Evolutionary conservation across 2,329 filamentous ascomycete genomes (phyloP).

Genomic region (Trichocomaceae sp.): DNA sequence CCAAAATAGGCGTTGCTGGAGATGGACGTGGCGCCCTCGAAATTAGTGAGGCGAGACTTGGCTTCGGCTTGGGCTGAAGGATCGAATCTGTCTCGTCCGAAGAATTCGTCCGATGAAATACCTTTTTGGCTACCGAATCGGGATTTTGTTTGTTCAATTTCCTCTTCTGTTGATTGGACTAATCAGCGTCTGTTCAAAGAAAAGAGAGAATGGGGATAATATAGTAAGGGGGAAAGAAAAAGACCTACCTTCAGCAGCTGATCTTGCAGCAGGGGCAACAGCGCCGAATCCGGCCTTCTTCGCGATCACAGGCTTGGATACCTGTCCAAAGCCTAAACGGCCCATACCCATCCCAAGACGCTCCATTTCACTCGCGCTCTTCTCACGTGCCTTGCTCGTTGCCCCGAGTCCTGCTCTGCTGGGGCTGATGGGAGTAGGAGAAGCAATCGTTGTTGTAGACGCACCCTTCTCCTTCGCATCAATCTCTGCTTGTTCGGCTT

Average conservation of each 20-base stretch:
- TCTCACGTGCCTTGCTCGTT: conserved; percentile 45
- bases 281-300: conserved; percentile 87
- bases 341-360: conserved; percentile 82
- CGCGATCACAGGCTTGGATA: conserved; percentile 59
- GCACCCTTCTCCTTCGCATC: conserved; percentile 39
- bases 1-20: conserved; percentile 98
- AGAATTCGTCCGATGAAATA: conserved; percentile 97
- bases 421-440: conserved; percentile 70
- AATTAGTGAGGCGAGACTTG: conserved; percentile 78
- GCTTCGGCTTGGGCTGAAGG: conserved; percentile 74
- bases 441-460: conserved; percentile 58
- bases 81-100: conserved; percentile 83
- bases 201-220: background rate
- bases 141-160: conserved; percentile 71
- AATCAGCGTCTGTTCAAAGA: conserved; percentile 6
- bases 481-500: conserved; percentile 62
- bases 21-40: conserved; percentile 86
- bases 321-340: conserved; percentile 80
- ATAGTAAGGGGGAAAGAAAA: background rate
- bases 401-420: conserved; percentile 55
- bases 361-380: conserved; percentile 71
- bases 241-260: conserved; percentile 58
- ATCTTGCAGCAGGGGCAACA: conserved; percentile 63
- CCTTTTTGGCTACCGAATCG: conserved; percentile 93
- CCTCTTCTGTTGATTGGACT: conserved; percentile 51